Percentiles rank a stretch among this genome's conserved stretches.
Conservation (phyloP, 352 stramenopile genomes). For the Ophiocytium majus region DNA sequence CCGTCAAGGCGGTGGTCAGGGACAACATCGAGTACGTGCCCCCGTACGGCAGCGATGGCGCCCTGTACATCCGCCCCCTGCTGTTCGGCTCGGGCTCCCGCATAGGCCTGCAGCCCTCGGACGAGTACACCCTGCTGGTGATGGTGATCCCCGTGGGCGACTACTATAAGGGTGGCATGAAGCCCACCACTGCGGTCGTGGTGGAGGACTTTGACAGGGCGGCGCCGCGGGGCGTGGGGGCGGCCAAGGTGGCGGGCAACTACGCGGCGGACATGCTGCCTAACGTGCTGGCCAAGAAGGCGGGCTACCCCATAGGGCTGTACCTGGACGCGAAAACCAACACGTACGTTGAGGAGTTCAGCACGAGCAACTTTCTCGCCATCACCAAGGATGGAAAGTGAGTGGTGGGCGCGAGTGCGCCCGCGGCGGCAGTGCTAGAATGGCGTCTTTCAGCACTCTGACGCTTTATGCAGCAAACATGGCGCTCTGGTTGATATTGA, state of each 20-base stretch:
- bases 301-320: conserved; percentile 75
- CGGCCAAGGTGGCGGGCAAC: conserved; percentile 78
- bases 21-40: conserved; percentile 81
- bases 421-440: no score
- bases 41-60: conserved; percentile 70
- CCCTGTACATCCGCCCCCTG: conserved; percentile 77
- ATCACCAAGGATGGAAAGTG: conserved; percentile 66
- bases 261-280: conserved; percentile 82
- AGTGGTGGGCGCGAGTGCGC: no score
- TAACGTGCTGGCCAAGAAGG: conserved; percentile 75
- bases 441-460: no score
- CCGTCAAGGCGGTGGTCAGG: conserved; percentile 60
- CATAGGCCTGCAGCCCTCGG: conserved; percentile 75
- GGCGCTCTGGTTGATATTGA: no score
- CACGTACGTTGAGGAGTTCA: conserved; percentile 78
- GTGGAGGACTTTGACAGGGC: conserved; percentile 78
- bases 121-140: conserved; percentile 79
- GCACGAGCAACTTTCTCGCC: conserved; percentile 80
- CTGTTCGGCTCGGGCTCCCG: conserved; percentile 74
- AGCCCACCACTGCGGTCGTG: conserved; percentile 71
- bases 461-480: no score
- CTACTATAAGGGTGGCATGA: conserved; percentile 75
- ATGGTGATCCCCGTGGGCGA: conserved; percentile 76
- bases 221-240: conserved; percentile 72
- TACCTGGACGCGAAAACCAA: conserved; percentile 80